phyloP scores from a whole-genome alignment of 345 rosid species.

The Raphanus sativus region DNA sequence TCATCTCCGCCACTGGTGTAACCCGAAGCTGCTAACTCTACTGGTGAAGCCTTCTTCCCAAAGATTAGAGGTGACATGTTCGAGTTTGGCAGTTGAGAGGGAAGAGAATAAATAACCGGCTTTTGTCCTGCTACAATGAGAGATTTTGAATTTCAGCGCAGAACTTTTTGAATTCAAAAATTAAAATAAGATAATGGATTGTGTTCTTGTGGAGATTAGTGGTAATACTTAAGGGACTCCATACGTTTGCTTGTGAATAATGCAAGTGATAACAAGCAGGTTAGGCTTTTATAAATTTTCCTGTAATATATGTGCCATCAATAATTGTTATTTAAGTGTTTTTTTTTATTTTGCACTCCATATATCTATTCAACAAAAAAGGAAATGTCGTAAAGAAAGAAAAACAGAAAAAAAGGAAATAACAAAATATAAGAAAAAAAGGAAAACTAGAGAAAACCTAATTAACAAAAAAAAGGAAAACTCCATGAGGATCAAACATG shows the following conservation, averaged over 20 bases:
- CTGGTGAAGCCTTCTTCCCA: no score
- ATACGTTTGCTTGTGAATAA: conserved; percentile 32
- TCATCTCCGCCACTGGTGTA: no score
- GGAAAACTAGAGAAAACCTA: not conserved
- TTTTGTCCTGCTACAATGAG: no score
- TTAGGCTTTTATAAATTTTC: not conserved
- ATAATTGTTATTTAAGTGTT: conserved; percentile 14
- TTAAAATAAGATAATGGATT: conserved; percentile 43
- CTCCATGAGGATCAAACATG: not conserved
- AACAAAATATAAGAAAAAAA: not conserved
- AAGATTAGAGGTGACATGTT: no score
- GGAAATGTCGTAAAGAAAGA: not conserved
- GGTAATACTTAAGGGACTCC: conserved; percentile 39
- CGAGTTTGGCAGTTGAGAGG: no score
- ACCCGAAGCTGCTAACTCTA: no score
- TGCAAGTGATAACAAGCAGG: conserved; percentile 19
- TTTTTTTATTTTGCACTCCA: not conserved
- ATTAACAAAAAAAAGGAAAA: not conserved
- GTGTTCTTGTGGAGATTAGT: conserved; percentile 87
- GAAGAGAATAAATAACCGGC: no score
- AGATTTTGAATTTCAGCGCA: no score
- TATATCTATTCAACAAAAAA: not conserved
- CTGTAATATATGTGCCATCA: conserved; percentile 13
- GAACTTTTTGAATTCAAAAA: no score
- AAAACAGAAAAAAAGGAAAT: not conserved